phyloP scores from a whole-genome alignment of 106 monocot genomes.

The Platanthera zijinensis region DNA sequence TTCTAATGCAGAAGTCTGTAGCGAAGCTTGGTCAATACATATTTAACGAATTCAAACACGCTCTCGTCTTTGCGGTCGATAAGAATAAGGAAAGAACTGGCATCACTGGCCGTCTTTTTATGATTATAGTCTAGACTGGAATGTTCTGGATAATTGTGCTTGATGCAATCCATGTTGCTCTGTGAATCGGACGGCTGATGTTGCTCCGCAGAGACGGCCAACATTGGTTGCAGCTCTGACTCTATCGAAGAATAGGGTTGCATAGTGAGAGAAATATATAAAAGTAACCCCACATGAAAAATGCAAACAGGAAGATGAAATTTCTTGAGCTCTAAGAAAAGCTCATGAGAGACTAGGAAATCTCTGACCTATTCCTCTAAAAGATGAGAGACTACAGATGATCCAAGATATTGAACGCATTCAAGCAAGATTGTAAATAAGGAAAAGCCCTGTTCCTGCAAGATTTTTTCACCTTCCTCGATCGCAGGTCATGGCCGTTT shows the following conservation, averaged over 20 bases:
- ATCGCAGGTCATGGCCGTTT: no score
- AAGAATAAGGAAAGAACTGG: constrained; percentile 5
- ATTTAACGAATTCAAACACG: constrained; percentile 25
- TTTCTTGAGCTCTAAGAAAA: not conserved
- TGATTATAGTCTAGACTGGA: not conserved
- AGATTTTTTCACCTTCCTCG: no score
- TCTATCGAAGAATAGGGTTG: no score
- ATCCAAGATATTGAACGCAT: no score
- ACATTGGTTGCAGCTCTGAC: constrained; percentile 6
- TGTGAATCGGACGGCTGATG: not conserved
- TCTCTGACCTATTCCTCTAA: no score
- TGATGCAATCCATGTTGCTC: not conserved
- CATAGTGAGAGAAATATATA: not conserved
- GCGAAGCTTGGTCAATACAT: constrained; percentile 34
- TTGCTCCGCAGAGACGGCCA: constrained; percentile 6
- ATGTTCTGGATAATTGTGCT: not conserved
- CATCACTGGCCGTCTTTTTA: not conserved
- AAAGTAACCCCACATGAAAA: not conserved
- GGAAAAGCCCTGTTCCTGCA: no score
- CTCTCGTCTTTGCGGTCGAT: not conserved
- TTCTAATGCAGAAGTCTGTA: constrained; percentile 16
- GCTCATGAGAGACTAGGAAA: not conserved
- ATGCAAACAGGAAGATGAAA: not conserved
- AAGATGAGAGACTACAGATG: no score
- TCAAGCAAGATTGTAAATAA: no score